Evolutionary conservation across 805 yeast genomes (phyloP).

Genomic region (Starmerella potacharoeniae): DNA sequence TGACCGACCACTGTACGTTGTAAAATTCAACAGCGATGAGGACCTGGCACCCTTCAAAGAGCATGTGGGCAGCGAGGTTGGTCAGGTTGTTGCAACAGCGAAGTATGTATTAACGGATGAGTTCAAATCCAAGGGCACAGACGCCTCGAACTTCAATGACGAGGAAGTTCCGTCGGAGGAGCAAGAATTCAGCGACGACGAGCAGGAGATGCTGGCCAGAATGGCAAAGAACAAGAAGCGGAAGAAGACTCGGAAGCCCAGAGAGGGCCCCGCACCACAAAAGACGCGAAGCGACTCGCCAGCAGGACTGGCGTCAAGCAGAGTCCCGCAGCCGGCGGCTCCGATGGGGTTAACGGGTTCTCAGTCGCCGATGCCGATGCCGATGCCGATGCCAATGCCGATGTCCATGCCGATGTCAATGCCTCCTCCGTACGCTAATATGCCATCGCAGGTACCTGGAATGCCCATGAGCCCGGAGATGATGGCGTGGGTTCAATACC

Average conservation of each 20-base stretch:
- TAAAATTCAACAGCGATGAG: conserved; percentile 47
- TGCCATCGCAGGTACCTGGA: conserved; percentile 5
- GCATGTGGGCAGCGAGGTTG: conserved; percentile 47
- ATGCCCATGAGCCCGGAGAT: conserved; percentile 4
- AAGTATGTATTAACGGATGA: conserved; percentile 66
- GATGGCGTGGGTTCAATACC: conserved; percentile 5
- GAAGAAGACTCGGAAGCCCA: conserved; percentile 26
- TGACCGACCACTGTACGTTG: conserved; percentile 68
- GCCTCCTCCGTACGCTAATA: neutral
- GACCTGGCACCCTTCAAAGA: conserved; percentile 39
- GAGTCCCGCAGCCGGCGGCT: neutral
- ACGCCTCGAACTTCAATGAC: conserved; percentile 89
- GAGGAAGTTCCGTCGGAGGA: conserved; percentile 90
- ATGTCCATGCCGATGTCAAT: neutral
- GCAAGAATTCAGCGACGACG: conserved; percentile 93
- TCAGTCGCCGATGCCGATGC: neutral
- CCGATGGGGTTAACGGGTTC: neutral
- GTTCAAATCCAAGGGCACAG: conserved; percentile 72
- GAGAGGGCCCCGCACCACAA: neutral
- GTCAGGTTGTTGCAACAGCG: conserved; percentile 69
- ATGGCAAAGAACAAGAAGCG: conserved; percentile 51
- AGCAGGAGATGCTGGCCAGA: conserved; percentile 64
- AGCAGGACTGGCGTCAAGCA: neutral
- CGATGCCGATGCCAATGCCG: neutral
- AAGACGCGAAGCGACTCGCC: neutral